phyloP scores from a whole-genome alignment of 352 stramenopile genomes.

The Phytophthora ramorum region DNA sequence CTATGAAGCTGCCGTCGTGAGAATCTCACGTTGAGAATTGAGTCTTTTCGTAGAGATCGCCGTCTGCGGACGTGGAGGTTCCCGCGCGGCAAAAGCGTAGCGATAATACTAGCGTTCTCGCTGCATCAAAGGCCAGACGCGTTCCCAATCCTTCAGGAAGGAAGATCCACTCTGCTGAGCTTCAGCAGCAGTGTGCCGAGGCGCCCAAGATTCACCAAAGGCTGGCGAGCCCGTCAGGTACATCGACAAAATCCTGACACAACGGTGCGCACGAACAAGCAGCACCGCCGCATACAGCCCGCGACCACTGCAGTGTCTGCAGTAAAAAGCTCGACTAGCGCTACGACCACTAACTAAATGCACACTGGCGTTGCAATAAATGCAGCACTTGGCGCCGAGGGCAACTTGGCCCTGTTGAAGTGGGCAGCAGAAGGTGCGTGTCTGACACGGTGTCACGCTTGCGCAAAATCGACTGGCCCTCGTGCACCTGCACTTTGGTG shows the following conservation, averaged over 20 bases:
- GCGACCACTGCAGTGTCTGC: background rate
- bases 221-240: background rate
- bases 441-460: background rate
- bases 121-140: background rate
- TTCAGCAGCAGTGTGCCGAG: background rate
- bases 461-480: slow-evolving; percentile 7
- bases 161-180: slow-evolving; percentile 4
- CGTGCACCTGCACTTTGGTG: slow-evolving; percentile 26
- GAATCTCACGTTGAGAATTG: background rate
- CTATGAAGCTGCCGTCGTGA: background rate
- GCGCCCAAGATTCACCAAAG: slow-evolving; percentile 9
- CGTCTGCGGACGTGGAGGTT: background rate
- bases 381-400: background rate
- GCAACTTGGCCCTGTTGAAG: slow-evolving; percentile 22
- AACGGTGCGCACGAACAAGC: background rate
- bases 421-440: slow-evolving; percentile 14
- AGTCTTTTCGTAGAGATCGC: background rate
- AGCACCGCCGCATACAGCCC: background rate
- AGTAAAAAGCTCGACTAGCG: background rate
- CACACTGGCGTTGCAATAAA: background rate
- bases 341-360: background rate
- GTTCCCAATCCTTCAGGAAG: slow-evolving; percentile 16
- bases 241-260: too few species aligned
- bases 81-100: background rate
- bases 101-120: background rate